phyloP scores from a whole-genome alignment of 2,329 filamentous ascomycete species.

The Pyricularia sp. region DNA sequence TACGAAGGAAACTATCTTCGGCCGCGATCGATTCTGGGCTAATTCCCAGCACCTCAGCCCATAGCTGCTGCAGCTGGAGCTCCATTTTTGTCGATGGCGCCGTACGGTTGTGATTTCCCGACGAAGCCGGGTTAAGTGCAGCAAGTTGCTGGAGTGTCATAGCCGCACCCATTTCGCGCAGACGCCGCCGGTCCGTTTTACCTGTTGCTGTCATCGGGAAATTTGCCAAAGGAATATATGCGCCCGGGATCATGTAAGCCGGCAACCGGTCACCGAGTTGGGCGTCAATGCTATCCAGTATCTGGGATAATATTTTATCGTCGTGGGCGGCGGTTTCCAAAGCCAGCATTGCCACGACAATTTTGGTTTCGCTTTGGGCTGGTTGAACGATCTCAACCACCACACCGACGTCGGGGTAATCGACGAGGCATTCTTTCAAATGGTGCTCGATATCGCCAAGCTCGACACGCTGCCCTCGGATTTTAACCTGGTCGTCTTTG shows the following conservation, averaged over 20 bases:
- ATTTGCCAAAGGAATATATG: not conserved
- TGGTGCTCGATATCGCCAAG: slow-evolving; percentile 7
- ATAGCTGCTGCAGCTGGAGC: slow-evolving; percentile 13
- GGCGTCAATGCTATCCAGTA: not conserved
- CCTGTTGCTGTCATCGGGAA: not conserved
- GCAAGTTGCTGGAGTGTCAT: not conserved
- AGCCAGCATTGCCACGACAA: not conserved
- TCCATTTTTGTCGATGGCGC: not conserved
- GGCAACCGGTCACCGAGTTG: not conserved
- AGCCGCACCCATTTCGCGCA: not conserved
- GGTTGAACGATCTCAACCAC: not conserved
- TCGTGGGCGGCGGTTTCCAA: not conserved
- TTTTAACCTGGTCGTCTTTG: slow-evolving; percentile 1
- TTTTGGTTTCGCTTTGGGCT: not conserved
- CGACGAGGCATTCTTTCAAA: too few relatives aligned
- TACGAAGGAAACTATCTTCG: slow-evolving; percentile 36
- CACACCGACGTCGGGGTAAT: not conserved
- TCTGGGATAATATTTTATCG: not conserved
- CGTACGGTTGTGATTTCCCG: not conserved
- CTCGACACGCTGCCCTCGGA: slow-evolving; percentile 2
- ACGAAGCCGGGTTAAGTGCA: not conserved
- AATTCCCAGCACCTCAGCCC: slow-evolving; percentile 25
- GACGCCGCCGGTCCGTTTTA: not conserved
- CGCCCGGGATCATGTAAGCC: not conserved
- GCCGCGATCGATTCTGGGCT: slow-evolving; percentile 22